These are phyloP conservation scores for Colletotrichum incanum DNA, from an alignment of 2,329 filamentous ascomycete genomes.

Conservation along the genomic window DNA sequence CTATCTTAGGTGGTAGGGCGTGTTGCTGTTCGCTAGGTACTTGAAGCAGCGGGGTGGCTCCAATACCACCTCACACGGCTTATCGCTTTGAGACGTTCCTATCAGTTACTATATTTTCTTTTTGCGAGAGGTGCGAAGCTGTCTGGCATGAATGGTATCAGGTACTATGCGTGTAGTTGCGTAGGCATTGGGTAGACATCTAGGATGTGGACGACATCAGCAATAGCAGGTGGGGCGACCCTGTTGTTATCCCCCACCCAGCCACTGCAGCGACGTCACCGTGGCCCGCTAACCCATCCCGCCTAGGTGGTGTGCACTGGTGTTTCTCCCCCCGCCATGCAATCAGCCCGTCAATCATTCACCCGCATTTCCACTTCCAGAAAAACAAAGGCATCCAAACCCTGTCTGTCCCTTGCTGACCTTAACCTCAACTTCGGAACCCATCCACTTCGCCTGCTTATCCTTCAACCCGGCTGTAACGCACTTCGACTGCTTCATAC, in stretches of 20 bases:
- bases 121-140: not conserved
- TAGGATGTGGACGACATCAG: not conserved
- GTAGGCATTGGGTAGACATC: not conserved
- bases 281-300: not conserved
- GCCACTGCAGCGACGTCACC: constrained; percentile 37
- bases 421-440: constrained; percentile 11
- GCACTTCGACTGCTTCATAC: not conserved
- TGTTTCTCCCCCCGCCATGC: not conserved
- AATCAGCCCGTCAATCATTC: constrained; percentile 4
- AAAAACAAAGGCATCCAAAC: constrained; percentile 19
- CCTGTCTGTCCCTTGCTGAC: constrained; percentile 6
- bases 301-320: not conserved
- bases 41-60: not conserved
- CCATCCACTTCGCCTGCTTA: not conserved
- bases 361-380: constrained; percentile 9
- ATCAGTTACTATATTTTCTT: not conserved
- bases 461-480: not conserved
- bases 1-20: not conserved
- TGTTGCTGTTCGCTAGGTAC: not conserved
- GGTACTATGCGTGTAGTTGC: not conserved
- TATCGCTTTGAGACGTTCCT: not conserved
- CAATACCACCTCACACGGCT: not conserved
- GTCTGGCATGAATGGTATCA: not conserved
- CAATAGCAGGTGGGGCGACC: not conserved
- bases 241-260: not conserved